These are phyloP conservation scores for Inga oerstediana DNA, from an alignment of 306 rosid species.

Conservation along the genomic window DNA sequence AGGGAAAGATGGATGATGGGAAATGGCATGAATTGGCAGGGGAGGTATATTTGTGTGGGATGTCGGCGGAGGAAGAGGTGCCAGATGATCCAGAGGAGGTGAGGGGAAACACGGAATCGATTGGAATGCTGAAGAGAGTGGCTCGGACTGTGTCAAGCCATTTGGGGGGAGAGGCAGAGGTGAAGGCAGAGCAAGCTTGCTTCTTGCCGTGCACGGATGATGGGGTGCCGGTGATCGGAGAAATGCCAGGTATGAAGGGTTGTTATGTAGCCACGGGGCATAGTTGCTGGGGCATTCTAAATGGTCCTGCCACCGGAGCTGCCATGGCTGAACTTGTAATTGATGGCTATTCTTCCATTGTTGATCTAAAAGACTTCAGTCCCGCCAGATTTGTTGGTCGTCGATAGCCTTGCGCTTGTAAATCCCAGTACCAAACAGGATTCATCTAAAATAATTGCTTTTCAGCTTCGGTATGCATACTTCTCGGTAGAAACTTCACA, in stretches of 20 bases:
- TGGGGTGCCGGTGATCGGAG: constrained; percentile 73
- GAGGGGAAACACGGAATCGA: constrained; percentile 54
- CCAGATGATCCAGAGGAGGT: constrained; percentile 80
- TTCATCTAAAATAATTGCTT: not conserved
- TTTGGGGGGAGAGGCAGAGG: constrained; percentile 60
- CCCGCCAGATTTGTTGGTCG: constrained; percentile 63
- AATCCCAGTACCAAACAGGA: not conserved
- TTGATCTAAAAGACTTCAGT: constrained; percentile 71
- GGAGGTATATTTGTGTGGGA: constrained; percentile 90
- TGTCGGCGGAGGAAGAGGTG: constrained; percentile 72
- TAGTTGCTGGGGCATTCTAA: constrained; percentile 90
- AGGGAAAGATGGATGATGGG: not conserved
- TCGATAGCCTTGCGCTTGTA: constrained; percentile 23
- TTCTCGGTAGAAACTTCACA: not conserved
- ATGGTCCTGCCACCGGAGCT: constrained; percentile 95
- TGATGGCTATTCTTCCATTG: constrained; percentile 67
- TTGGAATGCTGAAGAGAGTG: constrained; percentile 65
- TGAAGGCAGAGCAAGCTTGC: constrained; percentile 91
- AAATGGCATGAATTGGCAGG: constrained; percentile 51
- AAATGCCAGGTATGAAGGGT: constrained; percentile 59
- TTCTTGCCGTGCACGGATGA: constrained; percentile 84
- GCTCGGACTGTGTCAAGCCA: constrained; percentile 78
- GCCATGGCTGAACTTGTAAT: constrained; percentile 83
- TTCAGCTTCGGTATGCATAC: not conserved
- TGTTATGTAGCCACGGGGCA: constrained; percentile 93